Base-by-base conservation (phyloP, 2,329 filamentous ascomycete species). In the Fusarium sp. region DNA sequence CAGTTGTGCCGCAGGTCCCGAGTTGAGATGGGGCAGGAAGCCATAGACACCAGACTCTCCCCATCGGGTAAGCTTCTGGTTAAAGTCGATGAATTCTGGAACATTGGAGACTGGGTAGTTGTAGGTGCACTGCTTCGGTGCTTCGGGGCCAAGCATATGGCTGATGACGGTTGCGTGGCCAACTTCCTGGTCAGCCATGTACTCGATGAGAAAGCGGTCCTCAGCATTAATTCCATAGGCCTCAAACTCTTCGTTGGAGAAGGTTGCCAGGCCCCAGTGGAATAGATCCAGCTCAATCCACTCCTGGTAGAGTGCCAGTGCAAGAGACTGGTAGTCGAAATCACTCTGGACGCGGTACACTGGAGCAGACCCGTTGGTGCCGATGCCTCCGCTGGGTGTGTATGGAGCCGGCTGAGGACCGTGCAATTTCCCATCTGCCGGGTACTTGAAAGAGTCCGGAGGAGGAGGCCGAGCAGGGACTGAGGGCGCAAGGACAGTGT, bases 281-380 rank as follows among this genome's bases (percentile, higher is more conserved):
- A 97, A 97, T 16, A 95, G 87, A 80, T 97, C 94, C 1, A 97
- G 87, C 83, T 97, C 94, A 64, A 96, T 95, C 89, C 91, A 97
- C 82, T 97, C 94, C 77, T 95, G 92, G 80, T 96, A 95, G 0
- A 96, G 85, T 14, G 89, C 93, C 14, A 97, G 86, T 0, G 91
- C 88, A 33, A 97, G 87, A 0, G 93, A 95, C 80, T 96, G 88
- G 80, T 92, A 97, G 82, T 97, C 94, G 79, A 95, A 97, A 79
- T 97, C 94, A 73, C 92, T 94, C 77, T 94, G 88, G 0, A 94
- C 91, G 70, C 92, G 91, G 82, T 96, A 96, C 1, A 95, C 90
- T 2, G 94, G 94, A 50, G 88, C 87, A 9, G 90, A 89, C n/a
- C 93, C 93, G 69, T 96, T 95, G 50, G 93, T 95, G 3, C 93